Conservation (phyloP, 2,329 filamentous ascomycete species). For the Sporothrix schenckii region DNA sequence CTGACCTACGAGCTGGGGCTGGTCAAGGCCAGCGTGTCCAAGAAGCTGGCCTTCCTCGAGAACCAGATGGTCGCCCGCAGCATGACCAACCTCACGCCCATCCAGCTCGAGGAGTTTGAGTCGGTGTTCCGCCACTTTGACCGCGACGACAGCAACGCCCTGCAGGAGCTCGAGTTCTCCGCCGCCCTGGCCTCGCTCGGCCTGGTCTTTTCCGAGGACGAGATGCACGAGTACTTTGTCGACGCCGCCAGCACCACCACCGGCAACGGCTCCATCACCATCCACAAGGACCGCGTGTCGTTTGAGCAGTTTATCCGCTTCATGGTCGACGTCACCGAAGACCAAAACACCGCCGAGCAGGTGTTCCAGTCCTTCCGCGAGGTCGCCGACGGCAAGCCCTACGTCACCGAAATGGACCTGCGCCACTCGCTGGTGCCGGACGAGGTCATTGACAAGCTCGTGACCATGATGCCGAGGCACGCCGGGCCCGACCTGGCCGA, state of each 20-base stretch:
- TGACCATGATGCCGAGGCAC: slow-evolving; percentile 83
- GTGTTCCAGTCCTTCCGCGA: slow-evolving; percentile 98
- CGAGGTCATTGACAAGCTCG: slow-evolving; percentile 91
- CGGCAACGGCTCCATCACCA: slow-evolving; percentile 7
- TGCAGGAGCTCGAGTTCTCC: slow-evolving; percentile 93
- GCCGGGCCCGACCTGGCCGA: slow-evolving; percentile 80
- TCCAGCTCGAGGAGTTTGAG: slow-evolving; percentile 98
- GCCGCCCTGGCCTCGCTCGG: slow-evolving; percentile 93
- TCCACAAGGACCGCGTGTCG: slow-evolving; percentile 71
- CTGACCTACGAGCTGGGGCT: slow-evolving; percentile 89
- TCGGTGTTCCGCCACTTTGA: slow-evolving; percentile 98
- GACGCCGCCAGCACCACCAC: slow-evolving; percentile 67
- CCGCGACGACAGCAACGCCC: slow-evolving; percentile 83
- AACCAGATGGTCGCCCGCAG: slow-evolving; percentile 98
- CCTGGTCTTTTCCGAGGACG: slow-evolving; percentile 92
- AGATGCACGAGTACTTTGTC: slow-evolving; percentile 95
- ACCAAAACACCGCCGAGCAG: slow-evolving; percentile 97
- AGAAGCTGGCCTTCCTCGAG: slow-evolving; percentile 94
- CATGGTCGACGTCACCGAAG: slow-evolving; percentile 98
- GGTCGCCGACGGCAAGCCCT: slow-evolving; percentile 97
- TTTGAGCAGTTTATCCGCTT: slow-evolving; percentile 99
- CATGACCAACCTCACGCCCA: slow-evolving; percentile 98
- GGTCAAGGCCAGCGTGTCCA: slow-evolving; percentile 88
- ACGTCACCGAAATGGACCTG: slow-evolving; percentile 96
- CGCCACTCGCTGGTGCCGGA: slow-evolving; percentile 94